These are phyloP conservation scores for Barbatosphaeria neglecta DNA, from an alignment of 495 filamentous ascomycete species.

Conservation along the genomic window DNA sequence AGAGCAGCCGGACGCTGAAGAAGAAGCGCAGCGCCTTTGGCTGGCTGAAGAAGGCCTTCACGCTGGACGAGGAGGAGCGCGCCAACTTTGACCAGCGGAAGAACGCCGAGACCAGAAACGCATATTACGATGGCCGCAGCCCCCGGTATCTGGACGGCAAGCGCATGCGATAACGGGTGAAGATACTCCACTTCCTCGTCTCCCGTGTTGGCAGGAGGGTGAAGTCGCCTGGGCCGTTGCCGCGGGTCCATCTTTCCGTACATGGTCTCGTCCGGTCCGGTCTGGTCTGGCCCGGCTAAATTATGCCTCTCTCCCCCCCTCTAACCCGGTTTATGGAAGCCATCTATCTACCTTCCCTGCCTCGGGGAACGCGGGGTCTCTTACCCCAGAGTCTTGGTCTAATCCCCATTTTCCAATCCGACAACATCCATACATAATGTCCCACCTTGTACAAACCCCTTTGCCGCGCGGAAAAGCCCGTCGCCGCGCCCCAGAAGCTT, in stretches of 20 bases:
- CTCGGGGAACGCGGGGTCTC: too few species aligned
- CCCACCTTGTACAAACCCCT: not conserved
- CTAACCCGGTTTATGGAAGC: too few species aligned
- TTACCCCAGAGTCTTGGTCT: too few species aligned
- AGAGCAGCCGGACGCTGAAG: slow-evolving; percentile 29
- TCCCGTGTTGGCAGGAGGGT: too few species aligned
- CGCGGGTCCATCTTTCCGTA: too few species aligned
- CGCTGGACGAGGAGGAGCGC: slow-evolving; percentile 43
- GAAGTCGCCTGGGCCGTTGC: too few species aligned
- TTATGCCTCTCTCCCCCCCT: too few species aligned
- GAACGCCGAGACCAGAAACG: slow-evolving; percentile 22
- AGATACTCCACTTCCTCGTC: not conserved
- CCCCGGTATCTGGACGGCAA: slow-evolving; percentile 33
- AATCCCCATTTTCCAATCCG: too few species aligned
- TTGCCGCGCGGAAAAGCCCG: not conserved
- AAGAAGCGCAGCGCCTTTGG: slow-evolving; percentile 50
- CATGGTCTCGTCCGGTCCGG: too few species aligned
- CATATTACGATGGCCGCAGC: slow-evolving; percentile 29
- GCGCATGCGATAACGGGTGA: slow-evolving; percentile 9
- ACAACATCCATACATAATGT: not conserved
- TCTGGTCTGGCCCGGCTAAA: too few species aligned
- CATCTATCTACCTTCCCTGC: too few species aligned
- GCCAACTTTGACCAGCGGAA: slow-evolving; percentile 36
- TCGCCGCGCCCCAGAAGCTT: not conserved
- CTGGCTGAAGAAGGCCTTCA: slow-evolving; percentile 48